Evolutionary conservation across 2,329 filamentous ascomycete genomes (phyloP), one percentile per base, ranked within the genome.

Genomic region (Monilinia fructigena): DNA sequence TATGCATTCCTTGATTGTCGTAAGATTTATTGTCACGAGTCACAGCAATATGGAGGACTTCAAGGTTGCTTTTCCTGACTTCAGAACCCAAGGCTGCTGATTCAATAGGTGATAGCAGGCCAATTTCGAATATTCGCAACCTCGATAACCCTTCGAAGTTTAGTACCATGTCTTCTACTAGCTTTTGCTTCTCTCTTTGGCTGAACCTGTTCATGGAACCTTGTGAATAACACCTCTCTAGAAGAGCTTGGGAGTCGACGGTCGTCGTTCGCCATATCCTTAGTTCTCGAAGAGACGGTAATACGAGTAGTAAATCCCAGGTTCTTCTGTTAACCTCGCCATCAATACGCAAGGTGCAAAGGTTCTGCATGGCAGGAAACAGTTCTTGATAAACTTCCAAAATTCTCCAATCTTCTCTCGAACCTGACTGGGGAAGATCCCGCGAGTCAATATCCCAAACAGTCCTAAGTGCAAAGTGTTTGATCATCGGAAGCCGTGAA

Each of bases 241-340:
- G 42, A n/a, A 66, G 56, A 26, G 48, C 64, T 23, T 66, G 56
- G 18, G 50, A 54, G 40, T 66, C 58, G 26, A 66, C 38, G 14
- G 64, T 66, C 11, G 56, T 63, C 7, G 64, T 66, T 48, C 64
- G 64, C 64, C 64, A 66, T 45, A 66, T 63, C 58, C 64, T 54
- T 47, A 66, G 16, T 55, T 66, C 64, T 55, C 64, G 48, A 23
- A 66, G 52, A 5, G 64, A 62, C 18, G 64, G 64, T 23, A 63
- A 55, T 47, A 20, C 14, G 14, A 66, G 26, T 20, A 66, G 7
- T n/a, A 63, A 48, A 10, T 63, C 20, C 64, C 64, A 66, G 14
- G 58, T 63, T 48, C 28, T 66, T 23, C 40, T 53, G 38, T 50
- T 63, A 14, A 66, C 64, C 26, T 66, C 64, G 12, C 64, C 64